phyloP scores from a whole-genome alignment of 1,284 basidiomycete genomes.

The Marasmius tenuissimus region DNA sequence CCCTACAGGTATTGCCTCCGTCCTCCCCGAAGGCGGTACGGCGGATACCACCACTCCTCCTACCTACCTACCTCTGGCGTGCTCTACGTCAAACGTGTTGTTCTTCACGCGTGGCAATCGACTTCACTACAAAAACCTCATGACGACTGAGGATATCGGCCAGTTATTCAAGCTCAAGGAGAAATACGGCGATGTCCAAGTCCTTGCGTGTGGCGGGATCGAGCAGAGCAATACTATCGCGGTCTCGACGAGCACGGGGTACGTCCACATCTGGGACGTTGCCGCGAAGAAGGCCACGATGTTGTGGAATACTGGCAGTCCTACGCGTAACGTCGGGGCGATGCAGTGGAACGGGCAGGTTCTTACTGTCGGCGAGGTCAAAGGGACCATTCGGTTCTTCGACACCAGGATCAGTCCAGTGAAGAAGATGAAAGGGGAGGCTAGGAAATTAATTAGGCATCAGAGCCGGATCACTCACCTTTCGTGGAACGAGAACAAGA shows the following conservation, averaged over 20 bases:
- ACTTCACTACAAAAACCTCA: constrained; percentile 47
- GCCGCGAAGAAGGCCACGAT: constrained; percentile 42
- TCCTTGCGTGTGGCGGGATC: constrained; percentile 41
- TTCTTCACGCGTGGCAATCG: constrained; percentile 54
- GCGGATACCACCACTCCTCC: not conserved
- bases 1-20: constrained; percentile 5
- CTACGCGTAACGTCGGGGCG: constrained; percentile 42
- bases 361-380: constrained; percentile 46
- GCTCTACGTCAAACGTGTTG: constrained; percentile 41
- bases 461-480: constrained; percentile 46
- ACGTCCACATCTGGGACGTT: constrained; percentile 54
- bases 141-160: constrained; percentile 39
- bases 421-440: constrained; percentile 51
- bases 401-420: constrained; percentile 46
- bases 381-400: constrained; percentile 52
- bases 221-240: constrained; percentile 42
- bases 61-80: constrained; percentile 34
- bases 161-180: constrained; percentile 53
- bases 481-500: constrained; percentile 49
- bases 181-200: constrained; percentile 41
- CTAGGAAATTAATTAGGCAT: constrained; percentile 49
- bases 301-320: constrained; percentile 29
- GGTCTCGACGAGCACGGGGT: constrained; percentile 25
- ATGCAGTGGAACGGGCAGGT: constrained; percentile 49
- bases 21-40: not conserved